Base-by-base conservation (phyloP, 805 yeast species). In the Ogataea ganodermae region DNA sequence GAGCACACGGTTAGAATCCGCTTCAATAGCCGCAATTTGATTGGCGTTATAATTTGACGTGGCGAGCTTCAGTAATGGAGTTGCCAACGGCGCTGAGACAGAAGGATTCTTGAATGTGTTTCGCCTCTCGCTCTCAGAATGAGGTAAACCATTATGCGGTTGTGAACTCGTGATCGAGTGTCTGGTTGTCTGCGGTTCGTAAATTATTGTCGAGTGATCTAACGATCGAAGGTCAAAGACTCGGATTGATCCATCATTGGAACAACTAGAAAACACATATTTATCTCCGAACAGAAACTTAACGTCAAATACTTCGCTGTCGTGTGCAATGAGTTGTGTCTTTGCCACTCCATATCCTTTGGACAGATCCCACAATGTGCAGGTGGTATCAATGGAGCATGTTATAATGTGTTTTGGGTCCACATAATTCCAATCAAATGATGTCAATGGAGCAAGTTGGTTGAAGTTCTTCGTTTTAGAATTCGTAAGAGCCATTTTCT, bases 281-380 rank as follows among this genome's bases (percentile, higher is more conserved):
- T 85, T 80, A 28, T 87, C 80, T 14, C 83, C 83, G 42, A 85
- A 80, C 42, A 91, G 70, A 64, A 90, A 94, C 52, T 86, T 80
- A 24, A 91, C 98, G 64, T 94, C 99, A 64, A 81, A 89, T 3
- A 94, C 99, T 66, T 90, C 97, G 53, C 85, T 81, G 64, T 94
- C 99, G 67, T 94, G 99, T 0, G 99, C 98, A 54, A 94, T 94
- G 40, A 94, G 73, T 68, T 94, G 97, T 1, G 98, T 92, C 62
- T 86, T 87, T 13, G 96, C 96, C 3, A 75, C 71, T 2, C 79
- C 83, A 37, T 73, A 68, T 18, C 83, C 78, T 35, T 81, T 76
- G 20, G 73, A 67, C 26, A 90, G 66, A 67, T 94, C 98, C 98
- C 99, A 94, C 3, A 90, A 82, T 0, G 98, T 91, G 68, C 99